Percentiles rank a stretch among this genome's conserved stretches.
Conservation (phyloP, 2,329 filamentous ascomycete genomes). For the Colletotrichum ledebouriae region DNA sequence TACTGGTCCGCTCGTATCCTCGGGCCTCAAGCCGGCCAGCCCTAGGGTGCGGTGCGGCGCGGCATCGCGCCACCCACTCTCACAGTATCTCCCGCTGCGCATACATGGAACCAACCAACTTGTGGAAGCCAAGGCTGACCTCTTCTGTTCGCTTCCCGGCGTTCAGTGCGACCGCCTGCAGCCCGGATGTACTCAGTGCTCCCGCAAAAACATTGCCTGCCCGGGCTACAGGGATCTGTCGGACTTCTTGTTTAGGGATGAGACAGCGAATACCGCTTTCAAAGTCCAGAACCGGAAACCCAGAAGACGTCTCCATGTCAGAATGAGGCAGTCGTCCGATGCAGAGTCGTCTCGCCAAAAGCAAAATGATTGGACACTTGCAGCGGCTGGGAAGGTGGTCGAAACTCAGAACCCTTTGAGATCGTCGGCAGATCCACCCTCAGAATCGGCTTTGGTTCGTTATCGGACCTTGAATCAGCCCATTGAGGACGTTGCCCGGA, state of each 20-base stretch:
- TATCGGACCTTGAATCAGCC: constrained; percentile 31
- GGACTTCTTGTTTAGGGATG: constrained; percentile 46
- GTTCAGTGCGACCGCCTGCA: constrained; percentile 47
- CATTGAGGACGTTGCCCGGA: constrained; percentile 39
- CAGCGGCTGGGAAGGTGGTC: constrained; percentile 7
- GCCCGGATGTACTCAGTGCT: constrained; percentile 47
- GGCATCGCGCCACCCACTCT: constrained; percentile 2
- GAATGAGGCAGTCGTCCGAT: constrained; percentile 1
- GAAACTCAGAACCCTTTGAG: background rate
- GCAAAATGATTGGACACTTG: background rate
- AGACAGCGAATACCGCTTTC: constrained; percentile 45
- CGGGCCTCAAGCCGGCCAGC: constrained; percentile 23
- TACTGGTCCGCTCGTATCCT: constrained; percentile 32
- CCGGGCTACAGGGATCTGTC: constrained; percentile 47
- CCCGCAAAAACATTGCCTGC: constrained; percentile 46
- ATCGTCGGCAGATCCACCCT: constrained; percentile 13
- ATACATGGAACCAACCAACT: background rate
- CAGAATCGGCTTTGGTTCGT: constrained; percentile 17
- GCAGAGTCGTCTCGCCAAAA: constrained; percentile 2
- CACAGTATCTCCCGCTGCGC: background rate
- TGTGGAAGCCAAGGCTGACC: constrained; percentile 24
- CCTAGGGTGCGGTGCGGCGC: constrained; percentile 17
- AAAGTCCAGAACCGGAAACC: constrained; percentile 39
- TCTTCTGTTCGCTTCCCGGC: constrained; percentile 1
- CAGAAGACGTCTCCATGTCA: constrained; percentile 29